Conservation (phyloP, 192 early-diverging fungal genomes). For the Chytriomyces hyalinus region DNA sequence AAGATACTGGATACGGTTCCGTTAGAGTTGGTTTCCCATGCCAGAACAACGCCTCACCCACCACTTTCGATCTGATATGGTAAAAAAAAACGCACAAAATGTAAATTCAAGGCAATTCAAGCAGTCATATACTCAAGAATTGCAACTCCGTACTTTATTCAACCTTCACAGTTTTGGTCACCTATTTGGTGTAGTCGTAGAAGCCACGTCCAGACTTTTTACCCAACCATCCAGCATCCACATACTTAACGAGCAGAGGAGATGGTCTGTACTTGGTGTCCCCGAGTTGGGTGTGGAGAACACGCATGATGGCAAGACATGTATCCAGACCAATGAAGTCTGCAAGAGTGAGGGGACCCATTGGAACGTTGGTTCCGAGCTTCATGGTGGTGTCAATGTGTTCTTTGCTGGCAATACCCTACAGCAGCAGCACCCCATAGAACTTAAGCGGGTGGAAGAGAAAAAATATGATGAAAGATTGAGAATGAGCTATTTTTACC, state of each 20-base stretch:
- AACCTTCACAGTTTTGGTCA: too few relatives aligned
- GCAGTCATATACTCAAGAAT: too few relatives aligned
- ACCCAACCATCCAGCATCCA: conserved; percentile 94
- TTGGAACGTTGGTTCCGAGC: conserved; percentile 94
- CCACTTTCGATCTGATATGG: too few relatives aligned
- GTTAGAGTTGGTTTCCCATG: too few relatives aligned
- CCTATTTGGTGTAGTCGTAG: conserved; percentile 72
- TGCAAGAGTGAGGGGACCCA: conserved; percentile 96
- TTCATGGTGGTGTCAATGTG: conserved; percentile 99
- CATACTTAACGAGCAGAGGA: conserved; percentile 89
- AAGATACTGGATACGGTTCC: too few relatives aligned
- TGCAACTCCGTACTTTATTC: too few relatives aligned
- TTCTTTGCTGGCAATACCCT: conserved; percentile 87
- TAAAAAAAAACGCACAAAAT: too few relatives aligned
- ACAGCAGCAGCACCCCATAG: not conserved
- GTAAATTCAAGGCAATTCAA: too few relatives aligned
- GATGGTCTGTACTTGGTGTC: conserved; percentile 95
- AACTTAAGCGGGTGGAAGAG: not conserved
- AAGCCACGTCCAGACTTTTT: conserved; percentile 91
- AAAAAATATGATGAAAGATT: conserved; percentile 10
- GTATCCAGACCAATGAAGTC: conserved; percentile 99
- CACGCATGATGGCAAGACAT: conserved; percentile 96
- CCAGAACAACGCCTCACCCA: too few relatives aligned
- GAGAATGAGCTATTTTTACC: conserved; percentile 47
- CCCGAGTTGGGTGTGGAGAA: conserved; percentile 86